Evolutionary conservation across 345 rosid species (phyloP).

Genomic region (Abelmoschus esculentus): DNA sequence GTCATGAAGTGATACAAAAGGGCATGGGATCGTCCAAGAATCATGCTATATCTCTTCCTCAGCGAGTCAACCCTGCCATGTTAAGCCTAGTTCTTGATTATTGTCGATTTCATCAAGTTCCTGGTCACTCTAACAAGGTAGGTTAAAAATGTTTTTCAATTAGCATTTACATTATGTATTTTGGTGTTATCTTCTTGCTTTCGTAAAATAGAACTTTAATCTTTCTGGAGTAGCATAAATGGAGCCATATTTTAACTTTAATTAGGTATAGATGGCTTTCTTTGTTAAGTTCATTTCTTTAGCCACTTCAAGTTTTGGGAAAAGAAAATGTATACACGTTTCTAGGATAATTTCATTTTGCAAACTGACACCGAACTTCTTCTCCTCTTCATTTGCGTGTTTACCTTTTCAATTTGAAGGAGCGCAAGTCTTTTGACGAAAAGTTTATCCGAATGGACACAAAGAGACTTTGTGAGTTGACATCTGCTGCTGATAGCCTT

Average conservation of each 20-base stretch:
- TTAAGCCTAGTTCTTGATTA: slow-evolving; percentile 75
- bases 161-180: slow-evolving; percentile 1
- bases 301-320: background rate
- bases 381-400: background rate
- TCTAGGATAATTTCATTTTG: background rate
- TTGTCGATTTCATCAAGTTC: slow-evolving; percentile 76
- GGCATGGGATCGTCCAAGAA: slow-evolving; percentile 82
- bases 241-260: background rate
- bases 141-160: slow-evolving; percentile 26
- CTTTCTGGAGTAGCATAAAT: slow-evolving; percentile 6
- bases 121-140: slow-evolving; percentile 85
- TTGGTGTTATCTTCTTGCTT: background rate
- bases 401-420: slow-evolving; percentile 34
- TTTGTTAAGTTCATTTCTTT: background rate
- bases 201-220: background rate
- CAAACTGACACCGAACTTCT: slow-evolving; percentile 7
- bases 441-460: slow-evolving; percentile 82
- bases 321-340: background rate
- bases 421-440: slow-evolving; percentile 70
- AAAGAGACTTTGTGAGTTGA: slow-evolving; percentile 77
- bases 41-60: slow-evolving; percentile 72
- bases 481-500: slow-evolving; percentile 89
- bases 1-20: slow-evolving; percentile 61
- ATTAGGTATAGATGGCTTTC: background rate
- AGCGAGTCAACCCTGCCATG: slow-evolving; percentile 66